A percentile compares a stretch with the other conserved stretches of the same genome.
Evolutionary conservation across 352 stramenopile species (phyloP).

Genomic region (Saprolegnia diclina): DNA sequence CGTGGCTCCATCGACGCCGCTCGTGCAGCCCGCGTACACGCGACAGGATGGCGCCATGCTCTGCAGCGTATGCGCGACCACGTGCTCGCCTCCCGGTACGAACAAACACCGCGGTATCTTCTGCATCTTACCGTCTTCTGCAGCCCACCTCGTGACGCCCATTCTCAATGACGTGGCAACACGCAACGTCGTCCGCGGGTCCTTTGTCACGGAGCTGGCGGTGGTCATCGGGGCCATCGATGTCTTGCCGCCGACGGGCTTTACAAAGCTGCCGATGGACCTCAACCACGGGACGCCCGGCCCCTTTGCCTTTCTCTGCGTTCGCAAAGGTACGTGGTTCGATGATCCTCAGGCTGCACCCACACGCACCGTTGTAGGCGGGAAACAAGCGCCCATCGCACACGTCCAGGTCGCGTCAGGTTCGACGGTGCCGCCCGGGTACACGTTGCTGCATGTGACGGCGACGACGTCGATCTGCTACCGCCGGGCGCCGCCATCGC

Average conservation of each 20-base stretch:
- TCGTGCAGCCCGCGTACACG: slow-evolving; percentile 11
- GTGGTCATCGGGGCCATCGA: slow-evolving; percentile 44
- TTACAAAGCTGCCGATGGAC: slow-evolving; percentile 51
- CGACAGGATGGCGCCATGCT: not conserved
- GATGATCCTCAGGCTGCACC: not conserved
- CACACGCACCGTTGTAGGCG: slow-evolving; percentile 7
- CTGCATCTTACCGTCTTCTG: not conserved
- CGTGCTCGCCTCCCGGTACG: slow-evolving; percentile 7
- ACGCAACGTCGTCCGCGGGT: not conserved
- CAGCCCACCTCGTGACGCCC: not conserved
- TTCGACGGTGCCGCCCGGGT: not conserved
- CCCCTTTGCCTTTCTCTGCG: slow-evolving; percentile 55
- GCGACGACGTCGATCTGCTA: slow-evolving; percentile 6
- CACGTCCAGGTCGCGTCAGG: slow-evolving; percentile 14
- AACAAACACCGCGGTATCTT: not conserved
- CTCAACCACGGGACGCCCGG: slow-evolving; percentile 43
- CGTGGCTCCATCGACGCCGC: not conserved
- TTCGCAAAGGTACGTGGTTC: slow-evolving; percentile 1
- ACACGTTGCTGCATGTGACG: slow-evolving; percentile 1
- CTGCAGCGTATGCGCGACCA: slow-evolving; percentile 18
- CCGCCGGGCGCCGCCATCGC: not conserved
- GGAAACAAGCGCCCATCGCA: slow-evolving; percentile 4
- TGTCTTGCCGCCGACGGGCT: slow-evolving; percentile 30
- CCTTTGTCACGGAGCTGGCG: slow-evolving; percentile 49
- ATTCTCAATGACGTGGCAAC: slow-evolving; percentile 6